Base-by-base conservation (phyloP, 2,329 filamentous ascomycete species). In the Ophiostoma triangulosporum region DNA sequence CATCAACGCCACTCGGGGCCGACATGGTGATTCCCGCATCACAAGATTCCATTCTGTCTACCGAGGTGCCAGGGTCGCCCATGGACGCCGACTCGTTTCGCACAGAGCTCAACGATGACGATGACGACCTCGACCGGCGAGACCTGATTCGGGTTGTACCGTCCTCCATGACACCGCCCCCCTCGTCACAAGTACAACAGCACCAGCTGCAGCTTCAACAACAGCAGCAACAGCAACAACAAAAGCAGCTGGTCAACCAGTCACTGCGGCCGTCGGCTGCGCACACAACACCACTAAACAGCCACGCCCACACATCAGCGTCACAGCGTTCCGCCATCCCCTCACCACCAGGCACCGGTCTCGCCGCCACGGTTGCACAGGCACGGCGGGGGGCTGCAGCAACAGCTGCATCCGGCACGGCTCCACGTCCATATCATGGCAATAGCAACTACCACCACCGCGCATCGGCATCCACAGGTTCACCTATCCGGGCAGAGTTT, bases 121-220 rank as follows among this genome's bases (percentile, higher is more conserved):
- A 75, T 43, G 65, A 68, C 36, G 63, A 57, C 48, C 73, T 78
- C 54, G 73, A 75, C 48, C 63, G 64, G 1, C 62, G 63, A 17
- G 62, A 69, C n/a, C 67, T 69, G 26, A 63, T 62, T 14, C 66
- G 26, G 15, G 51, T 78, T 50, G 78, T 80, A 54, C 75, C 76
- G 4, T 80, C 77, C 2, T 80, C 77, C 24, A 64, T 78, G 51
- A 80, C 77, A 2, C 78, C 77, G 3, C 77, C 76, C 24, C 76
- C 76, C 0, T 78, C 75, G 1, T 78, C 75, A 1, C 54, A 53
- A 36, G 29, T 46, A 26, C 43, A 45, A 26, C 40, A 45, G 40
- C 43, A 29, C 15, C 40, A 45, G 15, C 40, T 27, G 12, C 52
- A 52, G 17, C 54, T 45, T 29, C 29, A 31, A 31, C 29, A 31